Conservation (phyloP, 768 basidiomycete genomes). For the Lentinula detonsa region DNA sequence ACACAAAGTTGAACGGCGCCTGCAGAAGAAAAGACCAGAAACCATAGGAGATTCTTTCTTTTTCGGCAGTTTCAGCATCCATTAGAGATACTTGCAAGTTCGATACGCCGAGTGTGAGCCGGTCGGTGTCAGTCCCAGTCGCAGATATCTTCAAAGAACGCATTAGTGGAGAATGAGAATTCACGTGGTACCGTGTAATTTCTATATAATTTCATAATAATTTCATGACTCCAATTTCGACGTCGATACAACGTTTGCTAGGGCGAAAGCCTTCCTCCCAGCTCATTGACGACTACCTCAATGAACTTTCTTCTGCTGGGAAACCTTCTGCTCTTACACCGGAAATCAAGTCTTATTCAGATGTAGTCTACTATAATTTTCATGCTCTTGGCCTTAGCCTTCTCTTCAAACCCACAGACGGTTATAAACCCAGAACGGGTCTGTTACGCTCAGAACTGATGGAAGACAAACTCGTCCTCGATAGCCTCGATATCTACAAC, state of each 20-base stretch:
- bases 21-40: background rate
- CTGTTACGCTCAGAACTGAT: constrained; percentile 39
- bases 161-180: background rate
- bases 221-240: background rate
- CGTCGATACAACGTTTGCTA: constrained; percentile 32
- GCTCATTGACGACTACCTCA: constrained; percentile 36
- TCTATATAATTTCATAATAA: too few relatives aligned
- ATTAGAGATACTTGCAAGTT: constrained; percentile 4
- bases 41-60: background rate
- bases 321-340: constrained; percentile 29
- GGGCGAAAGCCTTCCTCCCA: constrained; percentile 46
- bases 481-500: constrained; percentile 85
- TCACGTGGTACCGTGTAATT: background rate
- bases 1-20: constrained; percentile 10
- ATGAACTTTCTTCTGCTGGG: constrained; percentile 23
- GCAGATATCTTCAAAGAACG: background rate
- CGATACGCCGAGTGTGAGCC: background rate
- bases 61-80: background rate
- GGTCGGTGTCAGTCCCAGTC: background rate
- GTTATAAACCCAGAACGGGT: constrained; percentile 52
- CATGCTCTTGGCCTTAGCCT: constrained; percentile 74
- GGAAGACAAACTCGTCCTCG: constrained; percentile 48
- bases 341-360: constrained; percentile 74
- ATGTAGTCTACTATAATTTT: constrained; percentile 87
- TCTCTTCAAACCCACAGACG: constrained; percentile 60